Percentiles rank a stretch among this genome's conserved stretches.
Evolutionary conservation across 2,329 filamentous ascomycete genomes (phyloP).

Genomic region (Penicillium sp.): DNA sequence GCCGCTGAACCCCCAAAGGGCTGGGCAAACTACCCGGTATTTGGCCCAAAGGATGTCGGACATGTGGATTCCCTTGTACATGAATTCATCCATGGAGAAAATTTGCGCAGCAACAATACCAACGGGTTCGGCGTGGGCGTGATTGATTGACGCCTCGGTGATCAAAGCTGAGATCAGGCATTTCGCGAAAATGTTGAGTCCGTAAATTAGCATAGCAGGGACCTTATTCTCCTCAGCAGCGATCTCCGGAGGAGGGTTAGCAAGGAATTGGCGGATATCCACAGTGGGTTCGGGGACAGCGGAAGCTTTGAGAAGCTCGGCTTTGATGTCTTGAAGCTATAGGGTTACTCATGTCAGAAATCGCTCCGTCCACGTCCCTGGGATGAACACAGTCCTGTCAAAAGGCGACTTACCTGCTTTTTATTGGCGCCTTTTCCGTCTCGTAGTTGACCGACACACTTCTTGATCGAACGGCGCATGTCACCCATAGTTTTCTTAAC

Average conservation of each 20-base stretch:
- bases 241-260: constrained; percentile 40
- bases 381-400: background rate
- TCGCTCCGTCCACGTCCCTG: background rate
- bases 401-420: constrained; percentile 44
- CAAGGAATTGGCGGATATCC: constrained; percentile 56
- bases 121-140: constrained; percentile 69
- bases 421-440: constrained; percentile 63
- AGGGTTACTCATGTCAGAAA: constrained; percentile 9
- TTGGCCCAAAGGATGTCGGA: constrained; percentile 87
- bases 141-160: constrained; percentile 62
- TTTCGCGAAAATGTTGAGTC: constrained; percentile 75
- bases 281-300: constrained; percentile 54
- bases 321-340: constrained; percentile 47
- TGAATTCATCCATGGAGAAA: constrained; percentile 67
- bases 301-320: constrained; percentile 55
- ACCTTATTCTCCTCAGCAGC: constrained; percentile 49
- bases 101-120: constrained; percentile 74
- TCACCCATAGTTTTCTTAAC: constrained; percentile 68
- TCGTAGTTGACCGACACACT: constrained; percentile 68
- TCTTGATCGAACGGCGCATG: constrained; percentile 68
- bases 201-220: constrained; percentile 68
- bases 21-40: constrained; percentile 74
- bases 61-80: constrained; percentile 65
- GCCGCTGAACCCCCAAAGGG: constrained; percentile 79
- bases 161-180: constrained; percentile 67